Evolutionary conservation across 306 rosid genomes (phyloP), one percentile per base, ranked within the genome.

Genomic region (Psophocarpus tetragonolobus): DNA sequence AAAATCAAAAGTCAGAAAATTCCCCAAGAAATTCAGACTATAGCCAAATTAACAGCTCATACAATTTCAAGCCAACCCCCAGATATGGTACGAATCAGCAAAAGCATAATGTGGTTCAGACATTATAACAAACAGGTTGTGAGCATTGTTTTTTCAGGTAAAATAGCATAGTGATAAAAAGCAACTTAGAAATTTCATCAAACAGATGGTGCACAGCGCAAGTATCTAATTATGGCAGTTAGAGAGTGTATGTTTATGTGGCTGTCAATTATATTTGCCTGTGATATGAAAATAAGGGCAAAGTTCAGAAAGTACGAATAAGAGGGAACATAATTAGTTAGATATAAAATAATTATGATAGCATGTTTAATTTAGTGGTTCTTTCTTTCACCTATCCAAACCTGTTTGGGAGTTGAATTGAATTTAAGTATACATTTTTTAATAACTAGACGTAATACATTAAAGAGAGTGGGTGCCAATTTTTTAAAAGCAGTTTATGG

Each of bases 81-180:
- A n/a, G n/a, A n/a, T n/a, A n/a, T n/a, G n/a, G n/a, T 51, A 51
- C 32, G 57, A 64, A 35, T 35, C 66, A 48, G 9, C 54, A 50
- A 9, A 23, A 35, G 27, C 66, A 76, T 50, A 33, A 9, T 0
- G 11, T 66, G 32, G 56, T 66, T 68, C 61, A 77, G 47, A 41
- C 69, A 68, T 67, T 68, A 27, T 41, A 66, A 18, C 81, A 67
- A 77, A 51, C 81, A 53, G 2, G 75, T 27, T 39, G 68, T 51
- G 14, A 8, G 35, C 75, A 68, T 23, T 27, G 53, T n/a, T 27
- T 54, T n/a, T 13, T 3, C 50, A 76, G 27, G 35, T 6, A 9
- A 13, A 23, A 76, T 58, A 0, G 39, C 1, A 6, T 20, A 27
- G 32, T 2, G 0, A 4, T 20, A 50, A n/a, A 76, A 77, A 53